Conservation (phyloP, 129 eudicot species). For the Pulicaria dysenterica region DNA sequence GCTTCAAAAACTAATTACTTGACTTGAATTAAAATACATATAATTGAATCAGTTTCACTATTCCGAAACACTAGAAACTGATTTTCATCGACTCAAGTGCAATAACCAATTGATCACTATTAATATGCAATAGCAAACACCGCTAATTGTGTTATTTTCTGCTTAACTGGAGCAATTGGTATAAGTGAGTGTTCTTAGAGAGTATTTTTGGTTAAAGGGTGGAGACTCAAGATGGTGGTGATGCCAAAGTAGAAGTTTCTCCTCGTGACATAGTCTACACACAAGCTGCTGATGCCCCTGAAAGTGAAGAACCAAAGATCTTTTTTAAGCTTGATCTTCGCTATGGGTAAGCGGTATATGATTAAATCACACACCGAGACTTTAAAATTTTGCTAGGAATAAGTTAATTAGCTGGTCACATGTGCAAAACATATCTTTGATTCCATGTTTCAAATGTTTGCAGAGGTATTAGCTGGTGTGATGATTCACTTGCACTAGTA, state of each 20-base stretch:
- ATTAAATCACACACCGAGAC: neutral
- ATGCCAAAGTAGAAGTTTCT: conserved; percentile 92
- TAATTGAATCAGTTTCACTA: neutral
- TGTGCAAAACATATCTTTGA: conserved; percentile 3
- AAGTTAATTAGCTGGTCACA: conserved; percentile 6
- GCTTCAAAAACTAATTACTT: neutral
- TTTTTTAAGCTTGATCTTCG: conserved; percentile 91
- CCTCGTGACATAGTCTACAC: conserved; percentile 92
- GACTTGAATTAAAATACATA: neutral
- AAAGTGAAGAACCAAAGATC: conserved; percentile 64
- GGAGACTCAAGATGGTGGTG: conserved; percentile 99
- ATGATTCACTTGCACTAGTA: conserved; percentile 89
- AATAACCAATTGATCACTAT: neutral
- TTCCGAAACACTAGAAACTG: neutral
- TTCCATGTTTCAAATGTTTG: conserved; percentile 18
- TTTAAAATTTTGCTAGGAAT: neutral
- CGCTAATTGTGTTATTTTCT: neutral
- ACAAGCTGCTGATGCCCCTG: conserved; percentile 81
- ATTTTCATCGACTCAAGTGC: neutral
- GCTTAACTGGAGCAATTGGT: neutral
- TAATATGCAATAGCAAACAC: neutral
- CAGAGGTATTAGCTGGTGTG: conserved; percentile 98
- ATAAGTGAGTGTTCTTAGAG: conserved; percentile 7
- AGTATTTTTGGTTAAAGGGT: conserved; percentile 52
- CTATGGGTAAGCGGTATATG: conserved; percentile 62